A percentile compares a stretch with the other conserved stretches of the same genome.
Conservation (phyloP, 2,329 filamentous ascomycete species). For the Trichoderma harzianum region DNA sequence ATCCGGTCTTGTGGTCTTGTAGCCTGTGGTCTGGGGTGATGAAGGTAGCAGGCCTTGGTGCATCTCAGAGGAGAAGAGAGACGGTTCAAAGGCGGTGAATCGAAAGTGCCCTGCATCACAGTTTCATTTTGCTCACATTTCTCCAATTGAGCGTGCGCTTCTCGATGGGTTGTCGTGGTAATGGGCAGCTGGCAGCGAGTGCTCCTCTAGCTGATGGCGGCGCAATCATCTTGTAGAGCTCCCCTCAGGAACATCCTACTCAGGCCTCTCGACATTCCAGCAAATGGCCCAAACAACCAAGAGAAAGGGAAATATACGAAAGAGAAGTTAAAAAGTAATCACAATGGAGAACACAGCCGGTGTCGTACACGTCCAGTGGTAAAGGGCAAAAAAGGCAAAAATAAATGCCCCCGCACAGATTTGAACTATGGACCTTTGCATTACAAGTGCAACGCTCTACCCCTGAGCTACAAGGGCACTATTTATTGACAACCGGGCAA, state of each 20-base stretch:
- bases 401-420: conserved; percentile 10
- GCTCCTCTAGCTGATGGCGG: not conserved
- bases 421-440: conserved; percentile 16
- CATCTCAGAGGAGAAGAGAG: not conserved
- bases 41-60: not conserved
- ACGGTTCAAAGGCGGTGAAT: not conserved
- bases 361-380: not conserved
- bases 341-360: not conserved
- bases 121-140: not conserved
- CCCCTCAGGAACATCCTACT: not conserved
- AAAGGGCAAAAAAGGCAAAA: not conserved
- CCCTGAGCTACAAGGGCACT: conserved; percentile 8
- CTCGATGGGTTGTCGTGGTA: not conserved
- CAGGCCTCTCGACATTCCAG: not conserved
- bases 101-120: not conserved
- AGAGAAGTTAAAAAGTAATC: not conserved
- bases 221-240: not conserved
- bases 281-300: not conserved
- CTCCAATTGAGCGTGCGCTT: not conserved
- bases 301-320: not conserved
- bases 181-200: not conserved
- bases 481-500: not conserved
- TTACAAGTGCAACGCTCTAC: conserved; percentile 16
- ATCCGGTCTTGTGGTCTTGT: not conserved
- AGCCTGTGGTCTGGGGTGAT: not conserved